Base-by-base conservation (phyloP, 768 basidiomycete species). In the Favolaschia claudopus region DNA sequence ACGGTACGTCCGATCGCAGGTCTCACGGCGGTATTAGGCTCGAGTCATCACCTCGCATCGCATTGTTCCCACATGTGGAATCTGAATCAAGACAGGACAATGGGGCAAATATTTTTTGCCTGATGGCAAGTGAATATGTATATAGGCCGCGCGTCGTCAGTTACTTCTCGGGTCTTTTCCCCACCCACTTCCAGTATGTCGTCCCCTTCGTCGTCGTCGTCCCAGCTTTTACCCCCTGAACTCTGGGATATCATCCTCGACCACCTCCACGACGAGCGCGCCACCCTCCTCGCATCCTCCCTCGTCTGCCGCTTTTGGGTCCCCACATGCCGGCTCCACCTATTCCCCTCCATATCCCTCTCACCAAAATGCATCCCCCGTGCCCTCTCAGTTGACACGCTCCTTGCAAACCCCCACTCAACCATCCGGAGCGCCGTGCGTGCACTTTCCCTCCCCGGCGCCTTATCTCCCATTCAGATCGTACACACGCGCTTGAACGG, bases 211-310 rank as follows among this genome's bases (percentile, higher is more conserved):
- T 42, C 50, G 51, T 40, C 59, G 31, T 19, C 38, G 10, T 50
- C 54, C 25, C 28, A 9, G 40, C 13, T 46, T 31, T 55, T 75
- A 13, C 74, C 74, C 15, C 52, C 59, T 27, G 74, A 75, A 62
- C 64, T 75, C 45, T 62, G 64, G 38, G 73, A 75, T 64, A 67
- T 63, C 43, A 66, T 76, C 36, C 62, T 76, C 59, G 73, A 76
- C 64, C 69, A 65, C 49, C 69, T 76, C 29, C 66, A 76, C 62
- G 58, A 68, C 28, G 69, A 76, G 37, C 52, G 52, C 15, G 38
- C 25, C 2, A 28, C 71, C 14, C 65, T 76, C 25, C 47, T 45
- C 22, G 60, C 61, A 2, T 71, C 69, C 44, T 63, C 64, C 7
- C 61, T 70, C 28, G 63, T 69, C 17, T 71, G 67, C 39, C 68